These are phyloP conservation scores for Plasmopara muralis DNA, from an alignment of 352 stramenopile genomes.

Conservation along the genomic window DNA sequence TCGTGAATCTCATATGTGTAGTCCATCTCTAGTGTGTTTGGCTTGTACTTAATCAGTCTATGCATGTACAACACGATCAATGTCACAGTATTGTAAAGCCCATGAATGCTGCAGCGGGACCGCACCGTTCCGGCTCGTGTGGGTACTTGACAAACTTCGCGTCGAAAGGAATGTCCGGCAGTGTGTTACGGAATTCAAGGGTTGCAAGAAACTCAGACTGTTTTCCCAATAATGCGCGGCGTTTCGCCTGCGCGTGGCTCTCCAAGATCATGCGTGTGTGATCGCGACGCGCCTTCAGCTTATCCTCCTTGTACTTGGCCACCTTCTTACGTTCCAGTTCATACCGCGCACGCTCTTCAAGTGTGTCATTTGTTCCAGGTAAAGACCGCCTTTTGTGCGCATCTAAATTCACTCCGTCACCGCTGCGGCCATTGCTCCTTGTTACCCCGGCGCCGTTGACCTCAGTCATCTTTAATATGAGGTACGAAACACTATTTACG, in stretches of 20 bases:
- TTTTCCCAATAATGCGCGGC: conserved; percentile 67
- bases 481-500: conserved; percentile 4
- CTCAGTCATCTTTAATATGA: conserved; percentile 17
- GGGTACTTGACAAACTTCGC: conserved; percentile 84
- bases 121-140: conserved; percentile 65
- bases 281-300: conserved; percentile 77
- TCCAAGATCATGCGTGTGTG: conserved; percentile 86
- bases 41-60: conserved; percentile 85
- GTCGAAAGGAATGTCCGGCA: conserved; percentile 80
- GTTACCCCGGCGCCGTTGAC: conserved; percentile 13
- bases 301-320: conserved; percentile 86
- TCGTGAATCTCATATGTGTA: conserved; percentile 84
- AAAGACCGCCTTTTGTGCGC: conserved; percentile 35
- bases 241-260: conserved; percentile 78
- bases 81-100: neutral
- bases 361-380: conserved; percentile 44
- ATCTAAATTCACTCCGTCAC: conserved; percentile 29
- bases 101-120: neutral
- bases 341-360: conserved; percentile 71
- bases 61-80: conserved; percentile 4
- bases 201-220: conserved; percentile 79
- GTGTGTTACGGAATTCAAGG: conserved; percentile 76
- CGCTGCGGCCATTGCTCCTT: conserved; percentile 19
- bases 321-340: conserved; percentile 84
- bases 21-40: conserved; percentile 76